These are phyloP conservation scores for Gynandropsis gynandra DNA, from an alignment of 345 rosid genomes.

Conservation along the genomic window DNA sequence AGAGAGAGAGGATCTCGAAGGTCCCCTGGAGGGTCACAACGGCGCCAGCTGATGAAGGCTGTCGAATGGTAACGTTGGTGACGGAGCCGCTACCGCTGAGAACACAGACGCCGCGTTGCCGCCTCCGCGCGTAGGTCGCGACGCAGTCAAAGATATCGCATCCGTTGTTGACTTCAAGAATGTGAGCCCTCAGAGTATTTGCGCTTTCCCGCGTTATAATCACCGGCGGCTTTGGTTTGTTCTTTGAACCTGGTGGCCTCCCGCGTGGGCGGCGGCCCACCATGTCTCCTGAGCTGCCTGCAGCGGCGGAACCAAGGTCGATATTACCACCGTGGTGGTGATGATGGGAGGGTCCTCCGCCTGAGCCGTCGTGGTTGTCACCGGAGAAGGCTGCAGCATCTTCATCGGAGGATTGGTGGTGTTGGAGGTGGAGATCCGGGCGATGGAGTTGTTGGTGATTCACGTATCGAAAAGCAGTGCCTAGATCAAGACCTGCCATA, in stretches of 20 bases:
- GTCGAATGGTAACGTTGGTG: constrained; percentile 83
- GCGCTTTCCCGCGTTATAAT: constrained; percentile 95
- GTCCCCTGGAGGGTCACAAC: constrained; percentile 88
- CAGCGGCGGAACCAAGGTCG: too few relatives aligned
- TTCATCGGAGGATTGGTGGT: constrained; percentile 37
- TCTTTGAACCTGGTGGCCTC: constrained; percentile 89
- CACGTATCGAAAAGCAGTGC: constrained; percentile 40
- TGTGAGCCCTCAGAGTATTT: constrained; percentile 92
- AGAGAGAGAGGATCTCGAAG: constrained; percentile 83
- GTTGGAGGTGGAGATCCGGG: constrained; percentile 39
- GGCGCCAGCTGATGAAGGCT: constrained; percentile 87
- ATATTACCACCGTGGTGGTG: constrained; percentile 51
- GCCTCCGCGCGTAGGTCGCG: constrained; percentile 74
- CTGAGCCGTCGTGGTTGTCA: constrained; percentile 30
- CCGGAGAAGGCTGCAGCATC: constrained; percentile 36
- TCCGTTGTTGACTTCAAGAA: constrained; percentile 85
- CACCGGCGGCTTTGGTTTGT: constrained; percentile 89
- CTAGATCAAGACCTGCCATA: constrained; percentile 53
- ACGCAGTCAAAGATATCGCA: constrained; percentile 88
- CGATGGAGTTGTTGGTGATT: constrained; percentile 34
- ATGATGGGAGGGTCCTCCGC: too few relatives aligned
- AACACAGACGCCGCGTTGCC: constrained; percentile 91
- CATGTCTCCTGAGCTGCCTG: constrained; percentile 30
- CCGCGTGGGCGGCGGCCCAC: constrained; percentile 77
- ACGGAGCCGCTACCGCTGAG: constrained; percentile 89